Evolutionary conservation across 306 rosid genomes (phyloP), one percentile per base, ranked within the genome.

Genomic region (Vigna angularis): DNA sequence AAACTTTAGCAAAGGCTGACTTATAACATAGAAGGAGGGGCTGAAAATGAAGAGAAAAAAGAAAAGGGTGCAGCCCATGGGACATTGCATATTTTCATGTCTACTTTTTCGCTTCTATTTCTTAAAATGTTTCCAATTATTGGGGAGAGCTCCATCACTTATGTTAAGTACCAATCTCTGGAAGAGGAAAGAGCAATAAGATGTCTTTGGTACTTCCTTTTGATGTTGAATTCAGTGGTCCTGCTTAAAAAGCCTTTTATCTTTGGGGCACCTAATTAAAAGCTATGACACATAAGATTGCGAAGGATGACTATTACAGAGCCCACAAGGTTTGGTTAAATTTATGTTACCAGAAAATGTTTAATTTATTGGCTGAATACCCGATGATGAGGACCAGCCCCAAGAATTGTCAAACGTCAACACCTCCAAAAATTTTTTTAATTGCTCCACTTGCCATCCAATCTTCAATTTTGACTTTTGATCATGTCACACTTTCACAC

Each of bases 1-100:
- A 67, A 72, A 45, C 24, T 67, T 45, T 45, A 22, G 40, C 70
- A 86, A 89, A 87, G 88, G 90, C 83, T 84, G 87, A 64, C 66
- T 59, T 40, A 66, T 69, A 70, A 66, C 13, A 30, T 28, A 44
- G 1, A 7, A 20, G 3, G 65, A 64, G 73, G 86, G 79, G 73
- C 70, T 79, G 55, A 48, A 59, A 59, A 66, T 66, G 5, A 40
- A 18, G 28, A 64, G 44, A 64, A 17, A 15, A 15, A 14, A 17
- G 8, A 10, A 14, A 40, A 9, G 15, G 5, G 22, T 20, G 22
- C 69, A 59, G 22, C 38, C 58, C 74, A 83, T 61, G 79, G 57
- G 75, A 73, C 61, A 73, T 79, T 18, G 67, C 50, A 74, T 55
- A 69, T 76, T 59, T 80, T 80, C 63, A 71, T 14, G 79, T 53